Evolutionary conservation across 2,329 filamentous ascomycete species (phyloP).

Genomic region (Cryphonectria japonica): DNA sequence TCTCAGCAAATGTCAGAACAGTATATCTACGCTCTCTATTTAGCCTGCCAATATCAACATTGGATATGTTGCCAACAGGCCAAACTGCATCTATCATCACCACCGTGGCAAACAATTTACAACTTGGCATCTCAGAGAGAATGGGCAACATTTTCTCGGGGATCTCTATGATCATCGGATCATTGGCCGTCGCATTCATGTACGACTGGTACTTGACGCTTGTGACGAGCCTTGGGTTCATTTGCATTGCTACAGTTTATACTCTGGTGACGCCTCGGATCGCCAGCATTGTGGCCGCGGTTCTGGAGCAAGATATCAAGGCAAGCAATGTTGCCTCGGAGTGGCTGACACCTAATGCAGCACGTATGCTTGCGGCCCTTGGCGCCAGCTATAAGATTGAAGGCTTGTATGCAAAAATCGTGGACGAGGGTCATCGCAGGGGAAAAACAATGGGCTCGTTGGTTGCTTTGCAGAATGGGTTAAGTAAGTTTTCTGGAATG

Average conservation of each 20-base stretch:
- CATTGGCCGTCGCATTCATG: constrained; percentile 57
- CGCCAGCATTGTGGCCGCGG: constrained; percentile 52
- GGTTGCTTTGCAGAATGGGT: constrained; percentile 58
- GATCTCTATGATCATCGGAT: constrained; percentile 53
- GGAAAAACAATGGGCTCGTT: constrained; percentile 52
- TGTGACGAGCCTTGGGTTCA: constrained; percentile 58
- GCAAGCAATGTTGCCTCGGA: constrained; percentile 64
- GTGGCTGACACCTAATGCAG: constrained; percentile 30
- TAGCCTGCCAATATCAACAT: constrained; percentile 65
- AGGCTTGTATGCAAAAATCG: constrained; percentile 56
- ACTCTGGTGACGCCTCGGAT: constrained; percentile 57
- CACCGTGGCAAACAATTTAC: constrained; percentile 63
- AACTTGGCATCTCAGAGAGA: constrained; percentile 66
- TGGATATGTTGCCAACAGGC: constrained; percentile 62
- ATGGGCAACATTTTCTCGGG: constrained; percentile 62
- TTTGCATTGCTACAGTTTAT: constrained; percentile 58
- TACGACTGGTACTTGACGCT: constrained; percentile 63
- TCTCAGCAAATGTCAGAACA: constrained; percentile 63
- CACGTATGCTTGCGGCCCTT: constrained; percentile 63
- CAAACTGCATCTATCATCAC: constrained; percentile 65
- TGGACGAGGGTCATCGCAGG: constrained; percentile 51
- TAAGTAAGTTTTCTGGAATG: constrained; percentile 43
- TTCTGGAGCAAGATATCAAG: constrained; percentile 55
- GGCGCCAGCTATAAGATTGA: constrained; percentile 61
- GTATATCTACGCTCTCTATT: constrained; percentile 68